phyloP scores from a whole-genome alignment of 345 rosid species.

The Microcos paniculata region DNA sequence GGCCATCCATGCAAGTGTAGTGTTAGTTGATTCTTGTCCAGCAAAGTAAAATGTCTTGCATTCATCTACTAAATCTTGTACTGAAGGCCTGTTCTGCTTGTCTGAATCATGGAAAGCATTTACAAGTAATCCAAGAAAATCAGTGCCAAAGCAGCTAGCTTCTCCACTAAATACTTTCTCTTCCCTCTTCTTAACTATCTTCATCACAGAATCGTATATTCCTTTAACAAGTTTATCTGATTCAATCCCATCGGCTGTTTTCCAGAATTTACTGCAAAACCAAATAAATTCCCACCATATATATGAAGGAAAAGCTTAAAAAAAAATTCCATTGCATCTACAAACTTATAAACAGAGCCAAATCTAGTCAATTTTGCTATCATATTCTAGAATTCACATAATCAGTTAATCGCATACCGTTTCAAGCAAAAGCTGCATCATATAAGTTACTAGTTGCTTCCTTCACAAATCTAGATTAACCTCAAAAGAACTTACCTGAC shows the following conservation, averaged over 20 bases:
- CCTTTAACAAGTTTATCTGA: constrained; percentile 14
- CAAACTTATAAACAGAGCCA: neutral
- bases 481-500: constrained; percentile 17
- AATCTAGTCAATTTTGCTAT: neutral
- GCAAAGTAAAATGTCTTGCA: constrained; percentile 41
- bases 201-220: constrained; percentile 6
- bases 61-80: constrained; percentile 31
- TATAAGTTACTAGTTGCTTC: neutral
- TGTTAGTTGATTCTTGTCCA: constrained; percentile 31
- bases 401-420: too few species aligned
- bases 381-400: too few species aligned
- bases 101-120: constrained; percentile 24
- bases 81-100: neutral
- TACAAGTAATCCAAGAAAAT: constrained; percentile 28
- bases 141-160: constrained; percentile 15
- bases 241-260: constrained; percentile 13
- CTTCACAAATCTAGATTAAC: neutral
- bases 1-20: constrained; percentile 35
- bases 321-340: too few species aligned
- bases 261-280: constrained; percentile 22
- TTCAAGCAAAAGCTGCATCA: neutral
- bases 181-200: constrained; percentile 29
- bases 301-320: too few species aligned
- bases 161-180: neutral
- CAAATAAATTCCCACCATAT: neutral